These are phyloP conservation scores for Nemania diffusa DNA, from an alignment of 2,329 filamentous ascomycete genomes.

Conservation along the genomic window DNA sequence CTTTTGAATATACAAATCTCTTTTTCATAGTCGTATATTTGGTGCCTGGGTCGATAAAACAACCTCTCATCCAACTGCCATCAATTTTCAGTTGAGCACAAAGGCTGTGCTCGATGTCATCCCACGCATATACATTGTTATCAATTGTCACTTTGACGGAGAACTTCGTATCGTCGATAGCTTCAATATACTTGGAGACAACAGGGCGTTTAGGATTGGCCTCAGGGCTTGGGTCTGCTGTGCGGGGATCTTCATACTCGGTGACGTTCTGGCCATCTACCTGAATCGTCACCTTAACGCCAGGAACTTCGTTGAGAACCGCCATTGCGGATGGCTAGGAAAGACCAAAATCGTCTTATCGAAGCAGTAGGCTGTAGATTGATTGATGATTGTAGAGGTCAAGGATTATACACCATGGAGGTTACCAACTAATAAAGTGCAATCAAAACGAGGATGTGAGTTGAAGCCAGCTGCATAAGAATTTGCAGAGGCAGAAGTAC, in stretches of 20 bases:
- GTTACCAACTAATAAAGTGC: too few species aligned
- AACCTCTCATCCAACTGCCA: not conserved
- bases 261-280: not conserved
- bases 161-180: conserved; percentile 16
- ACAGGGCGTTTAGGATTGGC: not conserved
- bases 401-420: too few species aligned
- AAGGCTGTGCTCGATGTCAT: not conserved
- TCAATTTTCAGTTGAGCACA: fast-evolving
- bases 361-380: not conserved
- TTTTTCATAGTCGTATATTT: not conserved
- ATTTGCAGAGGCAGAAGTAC: too few species aligned
- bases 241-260: conserved; percentile 1
- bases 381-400: too few species aligned
- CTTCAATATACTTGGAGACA: conserved; percentile 14
- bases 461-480: too few species aligned
- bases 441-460: too few species aligned
- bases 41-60: not conserved
- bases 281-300: conserved; percentile 16
- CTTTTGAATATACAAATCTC: not conserved
- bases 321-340: conserved; percentile 1
- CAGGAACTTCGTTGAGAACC: conserved; percentile 13
- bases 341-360: not conserved
- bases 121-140: conserved; percentile 4
- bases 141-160: not conserved
- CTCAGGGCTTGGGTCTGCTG: not conserved